phyloP scores from a whole-genome alignment of 2,329 filamentous ascomycete species.

The Ramichloridium luteum region DNA sequence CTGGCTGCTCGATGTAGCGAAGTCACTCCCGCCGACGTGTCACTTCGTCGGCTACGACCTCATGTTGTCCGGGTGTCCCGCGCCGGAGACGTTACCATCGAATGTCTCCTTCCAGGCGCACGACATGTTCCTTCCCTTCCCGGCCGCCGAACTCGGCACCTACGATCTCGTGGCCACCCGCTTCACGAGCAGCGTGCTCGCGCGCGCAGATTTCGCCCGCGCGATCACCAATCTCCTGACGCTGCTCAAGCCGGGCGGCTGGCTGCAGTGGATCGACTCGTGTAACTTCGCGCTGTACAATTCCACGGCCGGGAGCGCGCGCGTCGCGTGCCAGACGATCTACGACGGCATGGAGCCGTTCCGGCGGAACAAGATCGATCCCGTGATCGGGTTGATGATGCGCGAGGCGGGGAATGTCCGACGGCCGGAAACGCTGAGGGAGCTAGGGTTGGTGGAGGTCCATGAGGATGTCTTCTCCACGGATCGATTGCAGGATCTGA shows the following conservation, averaged over 20 bases:
- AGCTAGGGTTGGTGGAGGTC: not conserved
- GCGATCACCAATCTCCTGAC: conserved; percentile 7
- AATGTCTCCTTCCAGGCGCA: not conserved
- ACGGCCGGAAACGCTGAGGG: not conserved
- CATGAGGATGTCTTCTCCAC: conserved; percentile 1
- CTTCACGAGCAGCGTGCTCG: not conserved
- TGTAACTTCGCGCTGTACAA: not conserved
- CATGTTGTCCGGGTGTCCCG: not conserved
- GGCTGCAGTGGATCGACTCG: conserved; percentile 13
- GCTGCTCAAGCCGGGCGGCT: conserved; percentile 15
- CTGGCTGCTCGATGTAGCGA: conserved; percentile 9
- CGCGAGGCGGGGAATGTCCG: not conserved
- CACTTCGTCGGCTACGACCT: not conserved
- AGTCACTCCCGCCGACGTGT: not conserved
- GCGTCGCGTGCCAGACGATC: not conserved
- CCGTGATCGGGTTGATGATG: not conserved
- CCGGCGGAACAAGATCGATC: not conserved
- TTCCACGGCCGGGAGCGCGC: not conserved
- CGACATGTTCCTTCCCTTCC: not conserved
- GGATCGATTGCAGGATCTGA: not conserved
- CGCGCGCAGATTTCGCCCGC: not conserved
- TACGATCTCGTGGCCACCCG: not conserved
- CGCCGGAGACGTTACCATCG: not conserved
- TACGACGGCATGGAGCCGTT: not conserved
- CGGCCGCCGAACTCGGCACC: not conserved